Evolutionary conservation across 208 protist genomes (phyloP).

Genomic region (Entamoeba dispar): DNA sequence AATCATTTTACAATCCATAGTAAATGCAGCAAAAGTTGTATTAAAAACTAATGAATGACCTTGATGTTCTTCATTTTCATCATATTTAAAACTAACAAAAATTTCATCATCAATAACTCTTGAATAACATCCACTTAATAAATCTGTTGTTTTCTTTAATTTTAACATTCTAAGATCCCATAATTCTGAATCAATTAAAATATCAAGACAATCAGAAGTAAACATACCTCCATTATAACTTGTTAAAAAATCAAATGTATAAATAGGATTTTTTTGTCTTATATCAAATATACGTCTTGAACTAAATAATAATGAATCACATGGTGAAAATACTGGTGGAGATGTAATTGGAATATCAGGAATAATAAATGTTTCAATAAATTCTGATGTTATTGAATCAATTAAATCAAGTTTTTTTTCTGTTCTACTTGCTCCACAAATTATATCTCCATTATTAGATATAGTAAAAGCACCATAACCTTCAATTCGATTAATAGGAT

Average conservation of each 20-base stretch:
- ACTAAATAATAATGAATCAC: not conserved
- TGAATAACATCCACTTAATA: not conserved
- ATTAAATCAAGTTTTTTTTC: not conserved
- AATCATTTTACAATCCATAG: not conserved
- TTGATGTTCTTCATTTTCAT: not conserved
- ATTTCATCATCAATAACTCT: not conserved
- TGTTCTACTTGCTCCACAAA: not conserved
- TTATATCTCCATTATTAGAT: not conserved
- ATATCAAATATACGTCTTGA: not conserved
- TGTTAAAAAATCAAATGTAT: not conserved
- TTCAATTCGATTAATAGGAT: not conserved
- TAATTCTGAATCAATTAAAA: not conserved
- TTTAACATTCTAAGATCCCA: not conserved
- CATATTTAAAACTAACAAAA: not conserved
- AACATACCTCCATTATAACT: not conserved
- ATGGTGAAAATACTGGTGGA: not conserved
- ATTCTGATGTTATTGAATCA: not conserved
- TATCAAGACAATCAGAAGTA: not conserved
- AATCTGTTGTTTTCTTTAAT: not conserved
- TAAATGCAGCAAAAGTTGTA: not conserved
- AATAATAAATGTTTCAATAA: not conserved
- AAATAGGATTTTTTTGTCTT: not conserved
- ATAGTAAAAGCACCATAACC: not conserved
- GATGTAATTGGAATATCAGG: not conserved
- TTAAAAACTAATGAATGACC: not conserved